Evolutionary conservation across 306 rosid genomes (phyloP).

Genomic region (Begonia masoniana): DNA sequence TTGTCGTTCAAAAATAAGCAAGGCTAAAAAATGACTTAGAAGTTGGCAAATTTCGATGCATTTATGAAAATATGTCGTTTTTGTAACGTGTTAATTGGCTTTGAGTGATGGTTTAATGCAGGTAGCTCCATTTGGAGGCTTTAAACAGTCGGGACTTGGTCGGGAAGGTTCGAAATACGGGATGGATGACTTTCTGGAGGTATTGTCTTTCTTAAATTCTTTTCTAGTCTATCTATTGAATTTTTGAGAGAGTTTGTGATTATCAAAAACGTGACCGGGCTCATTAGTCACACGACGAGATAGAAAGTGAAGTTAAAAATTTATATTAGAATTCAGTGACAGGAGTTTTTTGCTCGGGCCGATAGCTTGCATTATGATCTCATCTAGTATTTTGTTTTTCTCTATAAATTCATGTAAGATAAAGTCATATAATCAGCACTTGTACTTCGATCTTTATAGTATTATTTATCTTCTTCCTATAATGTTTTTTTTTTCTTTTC

Average conservation of each 20-base stretch:
- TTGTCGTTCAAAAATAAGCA: not conserved
- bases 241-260: not conserved
- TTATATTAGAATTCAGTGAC: too few relatives aligned
- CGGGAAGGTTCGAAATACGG: conserved; percentile 99
- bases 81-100: too few relatives aligned
- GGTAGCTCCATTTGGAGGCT: conserved; percentile 99
- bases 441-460: not conserved
- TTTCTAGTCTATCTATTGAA: conserved; percentile 5
- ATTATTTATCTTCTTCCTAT: too few relatives aligned
- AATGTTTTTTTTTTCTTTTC: too few relatives aligned
- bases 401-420: not conserved
- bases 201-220: conserved; percentile 8
- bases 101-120: conserved; percentile 15
- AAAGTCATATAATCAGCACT: too few relatives aligned
- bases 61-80: too few relatives aligned
- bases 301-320: too few relatives aligned
- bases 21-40: too few relatives aligned
- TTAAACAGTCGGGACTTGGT: conserved; percentile 93
- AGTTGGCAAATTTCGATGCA: not conserved
- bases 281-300: too few relatives aligned
- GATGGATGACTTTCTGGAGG: conserved; percentile 92
- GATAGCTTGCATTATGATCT: not conserved
- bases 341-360: too few relatives aligned
- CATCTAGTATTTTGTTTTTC: not conserved
- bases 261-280: not conserved